Evolutionary conservation across 2,329 filamentous ascomycete species (phyloP), one percentile per base, ranked within the genome.

Genomic region (Cordyceps cateniannulata): DNA sequence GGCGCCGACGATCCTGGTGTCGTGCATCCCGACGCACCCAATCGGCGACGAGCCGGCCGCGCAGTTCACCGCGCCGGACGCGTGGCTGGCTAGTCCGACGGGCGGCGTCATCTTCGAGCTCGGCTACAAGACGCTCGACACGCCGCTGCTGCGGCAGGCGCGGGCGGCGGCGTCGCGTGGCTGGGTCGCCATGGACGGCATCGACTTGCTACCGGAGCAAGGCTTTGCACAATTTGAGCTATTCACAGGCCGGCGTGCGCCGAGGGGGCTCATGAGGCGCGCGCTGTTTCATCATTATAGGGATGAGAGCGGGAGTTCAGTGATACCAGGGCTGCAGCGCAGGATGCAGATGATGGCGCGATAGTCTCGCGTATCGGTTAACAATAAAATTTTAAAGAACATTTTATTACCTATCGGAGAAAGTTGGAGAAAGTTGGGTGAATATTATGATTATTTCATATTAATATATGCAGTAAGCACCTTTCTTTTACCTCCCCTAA

Each of bases 141-240:
- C 88, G 1, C 88, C 89, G 0, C 75, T 93, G 4, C 77, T 91
- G 48, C 79, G 81, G 35, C 89, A 93, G 67, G 85, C 90, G 59
- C 81, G 85, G 20, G 75, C 77, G 57, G 73, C 84, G 70, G 77
- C 84, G 22, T 76, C 84, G 60, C 76, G 81, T 64, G 81, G 89
- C 45, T 93, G 89, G 89, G 86, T 91, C 0, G 80, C 89, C 20
- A 84, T 92, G 72, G 88, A 92, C 67, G 89, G 89, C 0, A 75
- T 93, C 14, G 89, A 93, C 66, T 79, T 92, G 51, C 73, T 93
- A 16, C 88, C 88, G 0, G 90, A 93, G 70, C 89, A 93, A 69
- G 90, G 87, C 0, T 90, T 90, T 72, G 89, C 89, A 1, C 89
- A 93, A 67, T 93, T 93, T 68, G 90, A 93, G 72, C 73, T 93